phyloP scores from a whole-genome alignment of 164 flowering plant genomes.

The Platanus orientalis region DNA sequence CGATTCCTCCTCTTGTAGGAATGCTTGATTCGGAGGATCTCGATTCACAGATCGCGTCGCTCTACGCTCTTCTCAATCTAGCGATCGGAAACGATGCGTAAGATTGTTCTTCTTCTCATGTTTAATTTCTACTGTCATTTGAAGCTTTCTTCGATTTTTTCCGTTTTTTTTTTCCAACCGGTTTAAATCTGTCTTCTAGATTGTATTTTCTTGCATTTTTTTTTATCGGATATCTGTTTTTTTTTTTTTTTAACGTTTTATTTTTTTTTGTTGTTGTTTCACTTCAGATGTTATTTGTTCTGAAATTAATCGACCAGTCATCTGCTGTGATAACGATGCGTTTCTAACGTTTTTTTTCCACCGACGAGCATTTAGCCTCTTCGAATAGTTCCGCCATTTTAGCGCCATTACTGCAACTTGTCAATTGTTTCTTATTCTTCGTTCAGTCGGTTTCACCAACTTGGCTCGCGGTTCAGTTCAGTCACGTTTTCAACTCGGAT shows the following conservation, averaged over 20 bases:
- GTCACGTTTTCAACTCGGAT: neutral
- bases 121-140: neutral
- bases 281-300: neutral
- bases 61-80: constrained; percentile 85
- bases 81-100: constrained; percentile 76
- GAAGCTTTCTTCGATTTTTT: neutral
- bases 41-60: constrained; percentile 50
- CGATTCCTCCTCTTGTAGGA: constrained; percentile 76
- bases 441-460: neutral
- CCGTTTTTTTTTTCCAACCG: neutral
- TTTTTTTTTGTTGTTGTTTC: neutral
- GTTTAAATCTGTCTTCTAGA: neutral
- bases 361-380: neutral
- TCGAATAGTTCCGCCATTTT: constrained; percentile 5
- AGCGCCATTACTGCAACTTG: constrained; percentile 6
- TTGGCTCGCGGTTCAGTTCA: too few relatives aligned
- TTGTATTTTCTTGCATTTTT: neutral
- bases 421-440: neutral
- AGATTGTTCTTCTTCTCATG: constrained; percentile 12
- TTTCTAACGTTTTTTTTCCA: neutral
- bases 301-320: neutral
- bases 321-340: neutral
- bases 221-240: neutral
- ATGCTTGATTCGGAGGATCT: constrained; percentile 53
- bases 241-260: neutral